phyloP scores from a whole-genome alignment of 345 rosid species.

The Salix exigua region DNA sequence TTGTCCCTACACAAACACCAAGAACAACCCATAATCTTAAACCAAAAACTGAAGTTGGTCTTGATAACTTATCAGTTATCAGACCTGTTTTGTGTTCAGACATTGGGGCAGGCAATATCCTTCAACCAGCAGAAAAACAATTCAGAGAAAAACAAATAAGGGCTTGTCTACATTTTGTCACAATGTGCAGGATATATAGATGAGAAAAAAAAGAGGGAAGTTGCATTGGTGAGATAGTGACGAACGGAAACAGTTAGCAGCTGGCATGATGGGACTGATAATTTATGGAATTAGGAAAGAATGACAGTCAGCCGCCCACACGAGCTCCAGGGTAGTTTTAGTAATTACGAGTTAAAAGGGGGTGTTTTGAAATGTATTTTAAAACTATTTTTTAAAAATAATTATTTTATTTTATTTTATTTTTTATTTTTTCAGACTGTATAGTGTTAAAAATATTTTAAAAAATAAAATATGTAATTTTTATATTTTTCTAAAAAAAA shows the following conservation, averaged over 20 bases:
- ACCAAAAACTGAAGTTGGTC: constrained; percentile 74
- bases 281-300: neutral
- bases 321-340: neutral
- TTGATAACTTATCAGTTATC: constrained; percentile 54
- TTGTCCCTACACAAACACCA: constrained; percentile 71
- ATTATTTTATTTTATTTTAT: no score
- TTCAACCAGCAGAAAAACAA: neutral
- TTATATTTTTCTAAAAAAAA: no score
- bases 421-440: no score
- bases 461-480: no score
- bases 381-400: no score
- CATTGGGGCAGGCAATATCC: neutral
- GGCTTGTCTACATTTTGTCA: neutral
- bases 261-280: constrained; percentile 23
- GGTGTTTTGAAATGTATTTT: no score
- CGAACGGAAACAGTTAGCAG: constrained; percentile 6
- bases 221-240: neutral
- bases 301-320: neutral
- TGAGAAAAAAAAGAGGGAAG: neutral
- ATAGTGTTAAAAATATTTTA: no score
- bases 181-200: neutral
- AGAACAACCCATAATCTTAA: constrained; percentile 67
- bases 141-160: neutral
- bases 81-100: constrained; percentile 17
- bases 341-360: neutral